phyloP scores from a whole-genome alignment of 1,284 basidiomycete genomes.

The Pholiota adiposa region DNA sequence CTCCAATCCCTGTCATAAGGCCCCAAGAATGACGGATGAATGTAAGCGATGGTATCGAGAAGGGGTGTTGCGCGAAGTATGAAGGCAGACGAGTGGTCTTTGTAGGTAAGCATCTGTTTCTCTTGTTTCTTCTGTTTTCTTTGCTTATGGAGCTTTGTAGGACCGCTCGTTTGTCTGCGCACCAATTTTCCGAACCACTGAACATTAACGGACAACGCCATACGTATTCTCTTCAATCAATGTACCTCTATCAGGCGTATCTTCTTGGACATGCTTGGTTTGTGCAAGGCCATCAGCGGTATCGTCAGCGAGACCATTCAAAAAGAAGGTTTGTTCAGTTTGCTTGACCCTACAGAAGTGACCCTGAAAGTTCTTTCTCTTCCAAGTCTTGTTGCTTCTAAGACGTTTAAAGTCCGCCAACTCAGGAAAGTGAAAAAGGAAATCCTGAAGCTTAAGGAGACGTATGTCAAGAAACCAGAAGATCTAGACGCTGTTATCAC shows the following conservation, averaged over 20 bases:
- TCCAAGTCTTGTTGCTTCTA: slow-evolving; percentile 89
- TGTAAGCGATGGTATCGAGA: too few species aligned
- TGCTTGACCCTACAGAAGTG: neutral
- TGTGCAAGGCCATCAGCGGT: slow-evolving; percentile 98
- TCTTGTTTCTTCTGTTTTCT: too few species aligned
- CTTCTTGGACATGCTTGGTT: slow-evolving; percentile 97
- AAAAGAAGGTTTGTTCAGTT: slow-evolving; percentile 67
- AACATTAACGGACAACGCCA: too few species aligned
- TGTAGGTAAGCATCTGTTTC: too few species aligned
- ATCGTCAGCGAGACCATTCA: slow-evolving; percentile 95
- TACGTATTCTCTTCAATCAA: slow-evolving; percentile 40
- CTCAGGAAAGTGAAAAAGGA: slow-evolving; percentile 99
- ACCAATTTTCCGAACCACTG: too few species aligned
- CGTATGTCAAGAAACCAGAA: slow-evolving; percentile 96
- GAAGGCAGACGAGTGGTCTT: too few species aligned
- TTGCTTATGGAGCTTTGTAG: too few species aligned
- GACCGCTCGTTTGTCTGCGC: too few species aligned
- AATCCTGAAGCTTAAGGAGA: slow-evolving; percentile 96
- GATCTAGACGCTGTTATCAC: slow-evolving; percentile 92
- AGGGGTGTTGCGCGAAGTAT: too few species aligned
- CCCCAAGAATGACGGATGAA: too few species aligned
- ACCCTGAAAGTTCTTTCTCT: slow-evolving; percentile 10
- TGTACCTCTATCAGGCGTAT: slow-evolving; percentile 49
- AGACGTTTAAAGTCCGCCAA: slow-evolving; percentile 95
- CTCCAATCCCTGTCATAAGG: too few species aligned